Conservation (phyloP, 257 asterid genomes). For the Solanum lignicaule region DNA sequence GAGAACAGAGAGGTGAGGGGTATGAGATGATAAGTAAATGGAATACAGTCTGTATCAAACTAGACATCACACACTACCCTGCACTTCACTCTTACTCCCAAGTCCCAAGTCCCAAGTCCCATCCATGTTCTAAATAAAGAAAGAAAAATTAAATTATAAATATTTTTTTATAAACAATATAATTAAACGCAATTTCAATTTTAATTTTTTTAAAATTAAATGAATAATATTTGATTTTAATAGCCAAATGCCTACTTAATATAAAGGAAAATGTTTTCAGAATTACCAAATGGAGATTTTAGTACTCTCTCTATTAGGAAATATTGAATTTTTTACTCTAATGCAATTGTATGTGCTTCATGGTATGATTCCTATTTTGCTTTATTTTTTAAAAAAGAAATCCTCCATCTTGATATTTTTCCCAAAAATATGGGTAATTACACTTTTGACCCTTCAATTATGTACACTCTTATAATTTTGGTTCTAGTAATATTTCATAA, state of each 20-base stretch:
- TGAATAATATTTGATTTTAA: too few relatives aligned
- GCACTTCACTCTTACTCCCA: not conserved
- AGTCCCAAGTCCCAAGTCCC: too few relatives aligned
- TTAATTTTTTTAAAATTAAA: too few relatives aligned
- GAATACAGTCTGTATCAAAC: slow-evolving; percentile 9
- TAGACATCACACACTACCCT: not conserved
- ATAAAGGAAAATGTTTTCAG: too few relatives aligned
- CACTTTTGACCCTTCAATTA: not conserved
- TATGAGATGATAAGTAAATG: not conserved
- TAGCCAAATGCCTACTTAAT: not conserved
- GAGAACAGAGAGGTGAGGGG: not conserved
- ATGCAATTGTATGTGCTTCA: not conserved
- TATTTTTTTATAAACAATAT: too few relatives aligned
- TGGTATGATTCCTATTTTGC: not conserved
- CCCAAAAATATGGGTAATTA: not conserved
- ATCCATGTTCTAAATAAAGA: not conserved
- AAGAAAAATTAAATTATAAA: too few relatives aligned
- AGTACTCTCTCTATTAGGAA: too few relatives aligned
- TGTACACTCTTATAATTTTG: not conserved
- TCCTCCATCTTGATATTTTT: not conserved
- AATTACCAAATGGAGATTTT: not conserved
- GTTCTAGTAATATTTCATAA: not conserved
- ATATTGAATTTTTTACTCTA: too few relatives aligned
- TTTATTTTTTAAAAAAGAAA: not conserved
- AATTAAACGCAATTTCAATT: too few relatives aligned